Evolutionary conservation across 2,329 filamentous ascomycete species (phyloP).

Genomic region (Plenodomus biglobosus): DNA sequence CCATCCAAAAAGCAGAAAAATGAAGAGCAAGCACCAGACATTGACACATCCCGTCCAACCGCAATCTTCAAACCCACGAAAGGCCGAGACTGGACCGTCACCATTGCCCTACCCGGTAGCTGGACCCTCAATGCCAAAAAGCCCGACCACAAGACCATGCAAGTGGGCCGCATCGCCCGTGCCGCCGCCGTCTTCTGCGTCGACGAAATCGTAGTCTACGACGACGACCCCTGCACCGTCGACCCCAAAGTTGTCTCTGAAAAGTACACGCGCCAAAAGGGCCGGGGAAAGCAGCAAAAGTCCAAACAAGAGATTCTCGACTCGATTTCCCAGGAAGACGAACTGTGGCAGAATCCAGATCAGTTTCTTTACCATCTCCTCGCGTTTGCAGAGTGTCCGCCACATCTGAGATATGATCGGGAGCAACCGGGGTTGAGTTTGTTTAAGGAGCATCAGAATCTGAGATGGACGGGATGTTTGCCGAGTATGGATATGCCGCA

Average conservation of each 20-base stretch:
- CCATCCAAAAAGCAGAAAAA: slow-evolving; percentile 21
- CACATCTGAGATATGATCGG: slow-evolving; percentile 60
- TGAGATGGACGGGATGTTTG: slow-evolving; percentile 70
- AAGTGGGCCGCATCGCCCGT: slow-evolving; percentile 75
- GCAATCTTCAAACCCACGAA: slow-evolving; percentile 66
- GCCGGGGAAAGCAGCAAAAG: slow-evolving; percentile 46
- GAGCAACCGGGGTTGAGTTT: slow-evolving; percentile 60
- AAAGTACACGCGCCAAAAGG: slow-evolving; percentile 24
- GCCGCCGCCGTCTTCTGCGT: slow-evolving; percentile 80
- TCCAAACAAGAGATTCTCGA: slow-evolving; percentile 49
- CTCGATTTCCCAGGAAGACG: slow-evolving; percentile 45
- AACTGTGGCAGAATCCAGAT: slow-evolving; percentile 68
- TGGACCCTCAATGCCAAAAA: slow-evolving; percentile 66
- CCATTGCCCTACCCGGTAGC: slow-evolving; percentile 76
- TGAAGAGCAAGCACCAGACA: slow-evolving; percentile 11
- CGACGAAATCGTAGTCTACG: slow-evolving; percentile 81
- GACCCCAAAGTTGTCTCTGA: slow-evolving; percentile 23
- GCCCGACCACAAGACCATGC: slow-evolving; percentile 72
- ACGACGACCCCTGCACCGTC: slow-evolving; percentile 60
- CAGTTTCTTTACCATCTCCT: slow-evolving; percentile 80
- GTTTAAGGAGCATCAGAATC: slow-evolving; percentile 77
- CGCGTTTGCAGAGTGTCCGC: slow-evolving; percentile 80
- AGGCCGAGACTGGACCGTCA: slow-evolving; percentile 72
- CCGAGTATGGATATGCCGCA: slow-evolving; percentile 83
- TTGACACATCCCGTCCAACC: slow-evolving; percentile 66